phyloP scores from a whole-genome alignment of 2,329 filamentous ascomycete species.

The Cercospora sp. region DNA sequence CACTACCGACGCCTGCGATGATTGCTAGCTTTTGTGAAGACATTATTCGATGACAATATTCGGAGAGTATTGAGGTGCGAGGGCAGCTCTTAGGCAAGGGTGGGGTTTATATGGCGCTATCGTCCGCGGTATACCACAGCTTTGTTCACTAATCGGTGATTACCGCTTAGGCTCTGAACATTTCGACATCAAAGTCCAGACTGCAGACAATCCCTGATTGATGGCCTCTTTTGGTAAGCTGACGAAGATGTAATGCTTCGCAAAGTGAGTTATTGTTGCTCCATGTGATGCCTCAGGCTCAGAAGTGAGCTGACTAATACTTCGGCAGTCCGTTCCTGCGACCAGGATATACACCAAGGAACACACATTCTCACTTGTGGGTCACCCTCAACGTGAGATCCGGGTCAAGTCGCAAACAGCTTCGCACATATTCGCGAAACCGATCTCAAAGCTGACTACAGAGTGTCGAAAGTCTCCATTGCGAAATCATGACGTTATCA shows the following conservation, averaged over 20 bases:
- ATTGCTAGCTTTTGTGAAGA: constrained; percentile 62
- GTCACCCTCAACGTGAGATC: background rate
- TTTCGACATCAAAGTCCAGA: background rate
- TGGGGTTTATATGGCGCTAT: background rate
- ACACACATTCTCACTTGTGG: background rate
- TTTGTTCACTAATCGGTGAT: background rate
- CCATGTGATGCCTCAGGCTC: too few species aligned
- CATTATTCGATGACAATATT: constrained; percentile 33
- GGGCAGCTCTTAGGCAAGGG: background rate
- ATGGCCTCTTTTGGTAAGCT: background rate
- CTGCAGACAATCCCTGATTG: background rate
- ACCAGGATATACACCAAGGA: background rate
- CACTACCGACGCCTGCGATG: constrained; percentile 68
- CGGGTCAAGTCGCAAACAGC: background rate
- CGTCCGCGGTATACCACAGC: background rate
- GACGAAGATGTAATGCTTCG: background rate
- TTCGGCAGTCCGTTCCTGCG: background rate
- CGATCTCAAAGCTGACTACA: background rate
- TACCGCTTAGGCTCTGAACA: too few species aligned
- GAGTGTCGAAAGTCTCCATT: background rate
- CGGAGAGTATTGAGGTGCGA: background rate
- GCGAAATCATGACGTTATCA: background rate
- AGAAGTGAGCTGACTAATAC: background rate
- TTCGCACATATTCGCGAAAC: background rate
- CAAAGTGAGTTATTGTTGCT: too few species aligned